These are phyloP conservation scores for button mushroom (Agaricus bisporus) DNA, from an alignment of 768 basidiomycete genomes.

Conservation along the genomic window DNA sequence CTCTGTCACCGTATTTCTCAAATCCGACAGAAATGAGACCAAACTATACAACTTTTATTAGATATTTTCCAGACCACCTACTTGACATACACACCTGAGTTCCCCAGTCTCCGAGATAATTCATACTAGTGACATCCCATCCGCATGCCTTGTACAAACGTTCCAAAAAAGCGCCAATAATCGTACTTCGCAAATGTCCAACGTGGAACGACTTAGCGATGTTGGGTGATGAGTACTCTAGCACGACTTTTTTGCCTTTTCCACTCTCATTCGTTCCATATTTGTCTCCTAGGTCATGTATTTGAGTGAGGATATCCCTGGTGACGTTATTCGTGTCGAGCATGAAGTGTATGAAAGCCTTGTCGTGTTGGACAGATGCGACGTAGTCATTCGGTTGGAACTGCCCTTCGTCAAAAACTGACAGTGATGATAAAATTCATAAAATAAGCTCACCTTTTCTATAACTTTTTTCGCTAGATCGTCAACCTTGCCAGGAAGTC, in stretches of 20 bases:
- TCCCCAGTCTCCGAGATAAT: slow-evolving; percentile 98
- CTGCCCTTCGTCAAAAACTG: slow-evolving; percentile 29
- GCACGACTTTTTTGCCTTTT: slow-evolving; percentile 73
- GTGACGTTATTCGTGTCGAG: slow-evolving; percentile 60
- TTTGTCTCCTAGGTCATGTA: slow-evolving; percentile 50
- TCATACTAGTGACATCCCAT: slow-evolving; percentile 87
- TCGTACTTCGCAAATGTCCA: slow-evolving; percentile 95
- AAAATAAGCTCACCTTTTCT: slow-evolving; percentile 48
- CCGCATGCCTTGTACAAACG: slow-evolving; percentile 91
- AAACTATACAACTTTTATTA: background rate
- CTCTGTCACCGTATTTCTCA: slow-evolving; percentile 88
- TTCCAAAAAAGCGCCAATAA: slow-evolving; percentile 91
- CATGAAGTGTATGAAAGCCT: slow-evolving; percentile 9
- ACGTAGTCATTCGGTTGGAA: slow-evolving; percentile 84
- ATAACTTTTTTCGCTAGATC: slow-evolving; percentile 70
- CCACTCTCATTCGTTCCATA: slow-evolving; percentile 82
- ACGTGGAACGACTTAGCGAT: slow-evolving; percentile 99
- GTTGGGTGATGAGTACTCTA: slow-evolving; percentile 96
- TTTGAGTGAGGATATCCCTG: slow-evolving; percentile 62
- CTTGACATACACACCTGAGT: slow-evolving; percentile 63
- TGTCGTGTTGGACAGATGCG: slow-evolving; percentile 50
- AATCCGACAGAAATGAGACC: slow-evolving; percentile 5
- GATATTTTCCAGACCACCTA: too few relatives aligned
- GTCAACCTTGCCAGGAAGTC: slow-evolving; percentile 77
- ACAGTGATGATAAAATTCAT: background rate